Percentiles rank a stretch among this genome's conserved stretches.
phyloP scores from a whole-genome alignment of 805 yeast genomes.

The Candida hungchunana region DNA sequence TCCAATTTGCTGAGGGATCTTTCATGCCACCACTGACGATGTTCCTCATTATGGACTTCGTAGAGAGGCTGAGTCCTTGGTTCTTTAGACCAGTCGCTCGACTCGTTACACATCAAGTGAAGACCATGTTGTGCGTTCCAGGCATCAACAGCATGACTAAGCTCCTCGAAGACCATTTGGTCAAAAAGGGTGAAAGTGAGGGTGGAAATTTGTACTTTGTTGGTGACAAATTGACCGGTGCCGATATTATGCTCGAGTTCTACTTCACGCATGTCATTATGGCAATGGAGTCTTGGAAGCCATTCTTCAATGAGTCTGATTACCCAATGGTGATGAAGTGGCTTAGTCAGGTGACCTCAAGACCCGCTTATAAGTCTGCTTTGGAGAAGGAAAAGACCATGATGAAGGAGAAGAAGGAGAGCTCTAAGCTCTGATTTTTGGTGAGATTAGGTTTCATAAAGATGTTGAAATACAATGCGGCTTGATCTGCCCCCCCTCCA shows the following conservation, averaged over 20 bases:
- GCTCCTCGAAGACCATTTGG: conserved; percentile 33
- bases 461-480: no score
- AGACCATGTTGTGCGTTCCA: conserved; percentile 42
- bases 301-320: neutral
- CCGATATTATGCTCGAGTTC: conserved; percentile 45
- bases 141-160: conserved; percentile 39
- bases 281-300: conserved; percentile 15
- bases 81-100: conserved; percentile 42
- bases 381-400: neutral
- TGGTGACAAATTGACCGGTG: conserved; percentile 45
- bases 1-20: conserved; percentile 57
- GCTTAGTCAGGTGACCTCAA: neutral
- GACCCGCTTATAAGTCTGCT: conserved; percentile 2
- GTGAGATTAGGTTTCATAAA: no score
- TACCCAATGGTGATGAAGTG: conserved; percentile 3
- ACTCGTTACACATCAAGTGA: conserved; percentile 40
- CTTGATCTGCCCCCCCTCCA: no score
- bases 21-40: conserved; percentile 44
- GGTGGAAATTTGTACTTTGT: conserved; percentile 34
- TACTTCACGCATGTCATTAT: conserved; percentile 30
- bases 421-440: no score
- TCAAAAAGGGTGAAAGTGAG: neutral
- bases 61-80: conserved; percentile 38
- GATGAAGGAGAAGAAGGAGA: no score
- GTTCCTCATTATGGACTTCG: conserved; percentile 15